Evolutionary conservation across 2,329 filamentous ascomycete genomes (phyloP).

Genomic region (Ophiostoma populinum): DNA sequence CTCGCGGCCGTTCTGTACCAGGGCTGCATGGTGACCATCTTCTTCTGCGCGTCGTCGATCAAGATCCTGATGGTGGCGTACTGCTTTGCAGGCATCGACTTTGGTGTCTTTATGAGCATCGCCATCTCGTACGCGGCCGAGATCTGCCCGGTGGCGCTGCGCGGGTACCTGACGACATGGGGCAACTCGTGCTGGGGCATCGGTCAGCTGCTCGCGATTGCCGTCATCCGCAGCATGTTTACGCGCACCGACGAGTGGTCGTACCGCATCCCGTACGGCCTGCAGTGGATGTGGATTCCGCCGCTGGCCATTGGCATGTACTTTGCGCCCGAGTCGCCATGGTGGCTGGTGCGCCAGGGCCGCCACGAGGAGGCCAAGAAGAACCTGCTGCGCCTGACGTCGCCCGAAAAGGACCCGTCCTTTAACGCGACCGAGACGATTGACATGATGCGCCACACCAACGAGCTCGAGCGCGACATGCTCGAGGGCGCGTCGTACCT

Average conservation of each 20-base stretch:
- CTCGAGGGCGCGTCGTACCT: constrained; percentile 31
- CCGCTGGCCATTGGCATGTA: constrained; percentile 4
- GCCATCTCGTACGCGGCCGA: constrained; percentile 9
- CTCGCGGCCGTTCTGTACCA: constrained; percentile 11
- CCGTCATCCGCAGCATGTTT: constrained; percentile 7
- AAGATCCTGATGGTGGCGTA: constrained; percentile 2
- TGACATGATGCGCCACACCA: constrained; percentile 39
- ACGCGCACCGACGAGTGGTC: constrained; percentile 9
- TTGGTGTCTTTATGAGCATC: constrained; percentile 10
- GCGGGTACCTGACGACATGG: constrained; percentile 8
- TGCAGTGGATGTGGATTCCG: constrained; percentile 8
- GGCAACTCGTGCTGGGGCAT: constrained; percentile 12
- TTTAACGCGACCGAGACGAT: constrained; percentile 17
- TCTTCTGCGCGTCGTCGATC: not conserved
- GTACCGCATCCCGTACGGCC: constrained; percentile 7
- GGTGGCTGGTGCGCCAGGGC: constrained; percentile 21
- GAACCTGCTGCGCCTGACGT: constrained; percentile 23
- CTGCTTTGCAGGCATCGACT: not conserved
- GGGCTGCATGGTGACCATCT: constrained; percentile 17
- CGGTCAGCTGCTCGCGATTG: constrained; percentile 8
- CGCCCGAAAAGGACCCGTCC: constrained; percentile 5
- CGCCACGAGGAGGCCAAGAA: constrained; percentile 23
- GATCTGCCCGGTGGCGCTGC: constrained; percentile 7
- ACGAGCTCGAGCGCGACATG: constrained; percentile 34
- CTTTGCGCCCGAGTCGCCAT: constrained; percentile 9